Base-by-base conservation (phyloP, 345 rosid species). In the Citrus unshiu region DNA sequence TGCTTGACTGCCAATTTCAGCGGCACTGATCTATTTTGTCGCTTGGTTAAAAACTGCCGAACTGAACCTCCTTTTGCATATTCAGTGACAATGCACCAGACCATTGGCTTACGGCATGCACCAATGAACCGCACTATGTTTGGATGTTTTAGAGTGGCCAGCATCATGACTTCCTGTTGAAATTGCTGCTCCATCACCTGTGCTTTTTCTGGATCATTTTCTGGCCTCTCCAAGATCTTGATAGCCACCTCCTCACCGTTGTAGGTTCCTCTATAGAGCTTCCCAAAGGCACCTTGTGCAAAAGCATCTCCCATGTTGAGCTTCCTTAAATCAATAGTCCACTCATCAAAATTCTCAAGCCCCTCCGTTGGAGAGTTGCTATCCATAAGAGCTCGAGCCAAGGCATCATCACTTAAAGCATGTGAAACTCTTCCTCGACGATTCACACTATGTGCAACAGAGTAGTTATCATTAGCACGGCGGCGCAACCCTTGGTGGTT, bases 1-100 rank as follows among this genome's bases (percentile, higher is more conserved):
- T 86, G 89, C 73, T 82, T 84, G 40, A 86, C 82, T 7, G 89
- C 89, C 79, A 84, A 78, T 73, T 78, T 80, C 74, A 86, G 73
- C 4, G 89, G 87, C 68, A 86, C 86, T 0, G 87, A 61, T 25
- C 85, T 77, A 61, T 80, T 80, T 16, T 82, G 85, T 60, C 87
- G 73, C 61, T 67, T 86, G 46, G 72, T 80, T 16, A 86, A 74
- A 70, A 84, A 86, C 77, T 86, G 85, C 64, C 85, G 72, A 56
- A 84, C 85, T 8, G 89, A 86, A 25, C 89, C 89, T 21, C 89
- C 87, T 54, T 84, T 82, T 30, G 87, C 89, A 78, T 86, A 86
- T 40, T 86, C 89, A 1, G 89, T 86, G 25, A 86, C 89, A 21
- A 86, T 86, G 84, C 89, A 86, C 89, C 89, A 86, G 6, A 86